Percentiles rank a stretch among this genome's conserved stretches.
Conservation (phyloP, 495 filamentous ascomycete genomes). For the Annulohypoxylon maeteangense region DNA sequence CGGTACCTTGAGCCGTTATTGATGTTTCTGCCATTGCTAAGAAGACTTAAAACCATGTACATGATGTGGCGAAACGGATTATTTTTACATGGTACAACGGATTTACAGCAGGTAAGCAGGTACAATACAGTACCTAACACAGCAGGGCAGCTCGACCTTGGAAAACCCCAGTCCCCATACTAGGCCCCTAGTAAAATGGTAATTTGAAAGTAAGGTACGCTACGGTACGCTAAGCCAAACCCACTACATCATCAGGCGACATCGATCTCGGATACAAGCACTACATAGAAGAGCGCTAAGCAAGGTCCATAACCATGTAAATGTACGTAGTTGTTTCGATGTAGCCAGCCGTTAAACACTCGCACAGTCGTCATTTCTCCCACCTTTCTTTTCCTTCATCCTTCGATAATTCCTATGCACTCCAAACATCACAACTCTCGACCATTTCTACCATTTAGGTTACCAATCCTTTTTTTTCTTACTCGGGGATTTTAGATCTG, state of each 20-base stretch:
- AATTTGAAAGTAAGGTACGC: constrained; percentile 23
- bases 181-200: constrained; percentile 19
- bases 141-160: background rate
- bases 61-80: constrained; percentile 9
- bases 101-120: background rate
- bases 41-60: background rate
- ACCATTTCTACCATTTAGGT: constrained; percentile 18
- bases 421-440: constrained; percentile 18
- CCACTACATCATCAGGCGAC: constrained; percentile 46
- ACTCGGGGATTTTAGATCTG: constrained; percentile 27
- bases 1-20: constrained; percentile 4
- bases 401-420: constrained; percentile 39
- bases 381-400: constrained; percentile 36
- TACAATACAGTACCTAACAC: background rate
- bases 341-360: constrained; percentile 37
- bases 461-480: constrained; percentile 13
- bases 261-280: constrained; percentile 42
- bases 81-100: background rate
- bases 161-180: constrained; percentile 20
- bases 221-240: constrained; percentile 28
- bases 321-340: constrained; percentile 40
- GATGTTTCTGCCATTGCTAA: background rate
- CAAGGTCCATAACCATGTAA: constrained; percentile 37
- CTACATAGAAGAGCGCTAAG: constrained; percentile 22
- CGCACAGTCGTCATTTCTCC: constrained; percentile 44